Conservation (phyloP, 805 yeast species). For the Saccharomycopsis malanga region DNA sequence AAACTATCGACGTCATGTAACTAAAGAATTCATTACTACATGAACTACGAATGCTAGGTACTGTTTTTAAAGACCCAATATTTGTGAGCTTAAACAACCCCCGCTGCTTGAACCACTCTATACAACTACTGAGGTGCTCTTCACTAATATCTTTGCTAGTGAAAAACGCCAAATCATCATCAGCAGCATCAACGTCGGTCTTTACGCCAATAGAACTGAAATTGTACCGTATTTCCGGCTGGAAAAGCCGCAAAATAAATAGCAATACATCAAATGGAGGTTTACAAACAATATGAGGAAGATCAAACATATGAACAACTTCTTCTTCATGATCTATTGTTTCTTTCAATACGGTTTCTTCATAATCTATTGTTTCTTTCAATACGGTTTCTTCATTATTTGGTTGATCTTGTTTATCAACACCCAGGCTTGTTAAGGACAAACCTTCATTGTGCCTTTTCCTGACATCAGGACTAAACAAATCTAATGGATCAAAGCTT, state of each 20-base stretch:
- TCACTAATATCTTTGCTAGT: constrained; percentile 28
- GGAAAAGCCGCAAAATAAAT: constrained; percentile 40
- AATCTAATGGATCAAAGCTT: background rate
- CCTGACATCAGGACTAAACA: too few species aligned
- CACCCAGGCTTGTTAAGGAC: too few species aligned
- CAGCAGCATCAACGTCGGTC: constrained; percentile 12
- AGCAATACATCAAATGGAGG: constrained; percentile 44
- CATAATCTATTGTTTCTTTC: too few species aligned
- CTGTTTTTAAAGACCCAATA: constrained; percentile 26
- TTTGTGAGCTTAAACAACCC: constrained; percentile 31
- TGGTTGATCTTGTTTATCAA: too few species aligned
- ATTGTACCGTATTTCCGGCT: constrained; percentile 45
- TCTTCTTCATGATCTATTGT: constrained; percentile 22
- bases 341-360: background rate
- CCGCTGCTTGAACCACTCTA: constrained; percentile 40
- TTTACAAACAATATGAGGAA: constrained; percentile 41
- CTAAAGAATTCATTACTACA: constrained; percentile 32
- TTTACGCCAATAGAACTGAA: constrained; percentile 30
- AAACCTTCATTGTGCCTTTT: too few species aligned
- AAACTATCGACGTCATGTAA: constrained; percentile 43
- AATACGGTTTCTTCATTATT: too few species aligned
- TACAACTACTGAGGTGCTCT: constrained; percentile 26
- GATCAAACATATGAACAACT: constrained; percentile 48
- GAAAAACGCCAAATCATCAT: constrained; percentile 27
- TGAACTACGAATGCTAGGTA: constrained; percentile 27